A percentile compares a stretch with the other conserved stretches of the same genome.
These are phyloP conservation scores for Fusarium burgessii DNA, from an alignment of 2,329 filamentous ascomycete genomes.

Conservation along the genomic window DNA sequence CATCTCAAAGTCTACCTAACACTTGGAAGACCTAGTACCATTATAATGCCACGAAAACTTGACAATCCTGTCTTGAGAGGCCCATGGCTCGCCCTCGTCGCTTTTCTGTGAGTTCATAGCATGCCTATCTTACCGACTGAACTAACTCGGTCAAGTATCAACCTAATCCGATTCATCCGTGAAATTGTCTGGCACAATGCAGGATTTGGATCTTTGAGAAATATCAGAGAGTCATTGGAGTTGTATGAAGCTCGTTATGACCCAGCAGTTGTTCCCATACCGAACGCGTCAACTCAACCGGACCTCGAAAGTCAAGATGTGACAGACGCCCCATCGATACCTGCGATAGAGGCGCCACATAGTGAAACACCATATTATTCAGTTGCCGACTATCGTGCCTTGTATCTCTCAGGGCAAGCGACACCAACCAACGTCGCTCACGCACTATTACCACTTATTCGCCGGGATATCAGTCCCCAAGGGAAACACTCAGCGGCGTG, in stretches of 20 bases:
- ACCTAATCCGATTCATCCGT: slow-evolving; percentile 34
- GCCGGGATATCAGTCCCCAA: slow-evolving; percentile 52
- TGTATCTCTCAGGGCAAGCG: slow-evolving; percentile 59
- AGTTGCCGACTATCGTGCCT: slow-evolving; percentile 58
- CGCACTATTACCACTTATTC: slow-evolving; percentile 59
- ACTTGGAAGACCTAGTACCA: not conserved
- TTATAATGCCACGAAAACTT: not conserved
- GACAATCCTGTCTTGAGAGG: slow-evolving; percentile 13
- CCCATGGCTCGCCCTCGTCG: not conserved
- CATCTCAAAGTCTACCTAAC: not conserved
- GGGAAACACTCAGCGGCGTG: slow-evolving; percentile 58
- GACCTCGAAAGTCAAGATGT: not conserved
- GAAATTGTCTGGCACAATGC: slow-evolving; percentile 67
- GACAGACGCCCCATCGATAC: not conserved
- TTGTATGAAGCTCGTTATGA: slow-evolving; percentile 62
- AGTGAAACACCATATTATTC: slow-evolving; percentile 47
- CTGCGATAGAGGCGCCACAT: not conserved
- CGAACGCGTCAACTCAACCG: not conserved
- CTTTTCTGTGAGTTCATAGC: slow-evolving; percentile 3
- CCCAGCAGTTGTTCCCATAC: slow-evolving; percentile 58
- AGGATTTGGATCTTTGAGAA: slow-evolving; percentile 69
- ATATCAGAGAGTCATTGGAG: slow-evolving; percentile 63
- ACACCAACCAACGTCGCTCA: slow-evolving; percentile 60
- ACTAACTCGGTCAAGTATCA: slow-evolving; percentile 19
- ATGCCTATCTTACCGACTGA: not conserved